Conservation (phyloP, 345 rosid genomes). For the Erucastrum elatum region DNA sequence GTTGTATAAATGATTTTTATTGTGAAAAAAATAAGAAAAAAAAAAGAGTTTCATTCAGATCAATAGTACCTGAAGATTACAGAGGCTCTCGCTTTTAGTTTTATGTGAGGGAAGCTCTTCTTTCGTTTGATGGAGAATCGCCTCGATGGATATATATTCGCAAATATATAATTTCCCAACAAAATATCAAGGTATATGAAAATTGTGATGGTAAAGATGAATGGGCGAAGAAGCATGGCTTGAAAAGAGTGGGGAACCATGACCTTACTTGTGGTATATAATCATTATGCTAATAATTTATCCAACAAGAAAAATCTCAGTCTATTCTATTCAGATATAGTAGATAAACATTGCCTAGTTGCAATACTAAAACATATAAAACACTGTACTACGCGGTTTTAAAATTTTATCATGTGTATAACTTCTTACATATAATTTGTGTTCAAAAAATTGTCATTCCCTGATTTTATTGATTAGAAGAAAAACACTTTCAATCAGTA, state of each 20-base stretch:
- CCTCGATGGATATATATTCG: neutral
- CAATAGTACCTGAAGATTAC: constrained; percentile 11
- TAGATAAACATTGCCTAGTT: constrained; percentile 14
- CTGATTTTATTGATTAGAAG: neutral
- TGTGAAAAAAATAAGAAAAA: neutral
- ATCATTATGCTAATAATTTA: constrained; percentile 9
- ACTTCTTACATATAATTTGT: neutral
- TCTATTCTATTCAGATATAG: constrained; percentile 2
- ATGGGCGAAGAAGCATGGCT: constrained; percentile 19
- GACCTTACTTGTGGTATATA: constrained; percentile 30
- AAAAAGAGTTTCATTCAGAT: neutral
- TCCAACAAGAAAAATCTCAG: constrained; percentile 11
- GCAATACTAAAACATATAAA: neutral
- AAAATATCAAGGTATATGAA: constrained; percentile 10
- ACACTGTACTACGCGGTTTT: neutral
- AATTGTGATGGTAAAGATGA: constrained; percentile 11
- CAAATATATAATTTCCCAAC: neutral
- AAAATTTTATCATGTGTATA: neutral
- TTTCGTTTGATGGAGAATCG: constrained; percentile 19
- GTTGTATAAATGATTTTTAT: neutral
- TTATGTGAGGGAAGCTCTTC: constrained; percentile 1
- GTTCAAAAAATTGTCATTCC: neutral
- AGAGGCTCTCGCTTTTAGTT: neutral
- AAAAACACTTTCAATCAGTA: neutral
- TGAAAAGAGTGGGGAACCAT: constrained; percentile 38